Evolutionary conservation across 2,329 filamentous ascomycete genomes (phyloP).

Genomic region (Ascomycota sp.): DNA sequence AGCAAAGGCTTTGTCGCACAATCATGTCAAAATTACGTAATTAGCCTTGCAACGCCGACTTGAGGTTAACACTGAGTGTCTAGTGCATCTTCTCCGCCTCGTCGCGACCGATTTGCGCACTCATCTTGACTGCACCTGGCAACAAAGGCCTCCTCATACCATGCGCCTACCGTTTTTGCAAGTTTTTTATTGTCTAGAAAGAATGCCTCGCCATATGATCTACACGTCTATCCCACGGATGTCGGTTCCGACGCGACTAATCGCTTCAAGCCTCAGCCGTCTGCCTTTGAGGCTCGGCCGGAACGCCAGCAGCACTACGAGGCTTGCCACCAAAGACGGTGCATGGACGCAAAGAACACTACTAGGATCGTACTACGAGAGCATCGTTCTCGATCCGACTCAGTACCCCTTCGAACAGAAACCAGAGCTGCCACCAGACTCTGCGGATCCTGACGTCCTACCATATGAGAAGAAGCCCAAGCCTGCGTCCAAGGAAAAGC

Average conservation of each 20-base stretch:
- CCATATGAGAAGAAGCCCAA: slow-evolving; percentile 2
- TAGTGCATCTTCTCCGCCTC: too few species aligned
- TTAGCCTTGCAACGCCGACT: too few species aligned
- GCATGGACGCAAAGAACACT: slow-evolving; percentile 21
- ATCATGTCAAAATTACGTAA: too few species aligned
- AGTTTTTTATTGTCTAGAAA: too few species aligned
- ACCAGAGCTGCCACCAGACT: slow-evolving; percentile 22
- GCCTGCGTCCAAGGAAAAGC: slow-evolving; percentile 3
- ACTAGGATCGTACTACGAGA: slow-evolving; percentile 37
- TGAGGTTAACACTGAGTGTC: too few species aligned
- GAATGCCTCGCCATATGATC: too few species aligned
- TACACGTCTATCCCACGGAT: slow-evolving; percentile 4
- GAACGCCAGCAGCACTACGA: slow-evolving; percentile 9
- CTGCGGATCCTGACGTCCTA: slow-evolving; percentile 10
- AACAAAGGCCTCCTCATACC: too few species aligned
- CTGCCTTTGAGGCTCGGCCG: slow-evolving; percentile 6
- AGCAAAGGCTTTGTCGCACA: too few species aligned
- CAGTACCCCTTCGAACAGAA: slow-evolving; percentile 18
- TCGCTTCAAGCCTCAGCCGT: slow-evolving; percentile 11
- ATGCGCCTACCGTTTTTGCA: too few species aligned
- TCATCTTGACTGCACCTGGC: too few species aligned
- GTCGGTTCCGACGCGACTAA: slow-evolving; percentile 11
- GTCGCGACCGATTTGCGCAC: too few species aligned
- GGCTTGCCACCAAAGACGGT: slow-evolving; percentile 4
- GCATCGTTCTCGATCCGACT: slow-evolving; percentile 27